Conservation (phyloP, 768 basidiomycete species). For the Mycena leptocephala region DNA sequence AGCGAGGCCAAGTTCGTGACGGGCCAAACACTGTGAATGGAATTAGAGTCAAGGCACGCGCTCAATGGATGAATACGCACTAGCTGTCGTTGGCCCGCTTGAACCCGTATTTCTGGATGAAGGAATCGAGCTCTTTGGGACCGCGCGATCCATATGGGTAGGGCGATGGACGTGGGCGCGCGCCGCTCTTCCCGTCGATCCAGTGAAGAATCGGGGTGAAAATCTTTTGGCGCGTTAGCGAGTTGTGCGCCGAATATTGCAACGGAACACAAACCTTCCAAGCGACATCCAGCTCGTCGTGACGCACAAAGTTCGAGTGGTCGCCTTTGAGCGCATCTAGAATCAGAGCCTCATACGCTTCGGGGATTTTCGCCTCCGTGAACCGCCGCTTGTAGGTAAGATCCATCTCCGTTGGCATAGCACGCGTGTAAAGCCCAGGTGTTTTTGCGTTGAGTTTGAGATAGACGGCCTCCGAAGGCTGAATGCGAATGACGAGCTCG, state of each 20-base stretch:
- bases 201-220: constrained; percentile 96
- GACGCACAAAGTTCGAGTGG: constrained; percentile 98
- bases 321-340: constrained; percentile 98
- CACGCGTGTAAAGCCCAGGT: constrained; percentile 91
- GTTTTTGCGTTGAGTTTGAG: constrained; percentile 97
- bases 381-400: constrained; percentile 98
- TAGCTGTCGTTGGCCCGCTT: constrained; percentile 78
- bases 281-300: constrained; percentile 97
- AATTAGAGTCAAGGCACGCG: constrained; percentile 29
- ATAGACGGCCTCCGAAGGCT: constrained; percentile 97
- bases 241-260: background rate
- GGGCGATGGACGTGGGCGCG: constrained; percentile 76
- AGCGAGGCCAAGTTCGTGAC: constrained; percentile 76
- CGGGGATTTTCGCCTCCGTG: constrained; percentile 92
- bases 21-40: constrained; percentile 76
- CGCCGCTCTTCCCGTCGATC: constrained; percentile 88
- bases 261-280: constrained; percentile 82
- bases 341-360: constrained; percentile 97
- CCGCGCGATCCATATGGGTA: constrained; percentile 98
- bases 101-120: constrained; percentile 85
- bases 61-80: constrained; percentile 64
- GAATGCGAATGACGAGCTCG: constrained; percentile 97
- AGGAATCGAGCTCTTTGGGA: constrained; percentile 87
- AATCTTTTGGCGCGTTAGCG: constrained; percentile 67
- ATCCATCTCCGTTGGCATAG: constrained; percentile 98